Base-by-base conservation (phyloP, 345 rosid genomes). In the Nasturtium officinale region DNA sequence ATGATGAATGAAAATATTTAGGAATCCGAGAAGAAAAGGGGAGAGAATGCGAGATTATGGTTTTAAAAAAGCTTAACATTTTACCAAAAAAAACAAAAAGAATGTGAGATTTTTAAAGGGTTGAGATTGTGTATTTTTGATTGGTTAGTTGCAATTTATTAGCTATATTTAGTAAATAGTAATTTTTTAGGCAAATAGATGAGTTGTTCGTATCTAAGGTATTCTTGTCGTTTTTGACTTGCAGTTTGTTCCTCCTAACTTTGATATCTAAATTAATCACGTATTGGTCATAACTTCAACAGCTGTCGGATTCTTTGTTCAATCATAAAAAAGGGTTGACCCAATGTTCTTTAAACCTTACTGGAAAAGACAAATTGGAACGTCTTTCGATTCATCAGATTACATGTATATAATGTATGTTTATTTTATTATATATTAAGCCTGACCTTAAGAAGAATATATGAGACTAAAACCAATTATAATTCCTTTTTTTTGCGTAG, bases 181-280 rank as follows among this genome's bases (percentile, higher is more conserved):
- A 11, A 46, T 64, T 69, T 63, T 63, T 62, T 69, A 63, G 71
- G 42, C 46, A 76, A 62, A 69, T 55, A 3, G 58, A 43, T 69
- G 79, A 61, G 70, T 75, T 75, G 69, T 68, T 75, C 40, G 46
- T 25, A 69, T 63, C 66, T 62, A 47, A 54, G 61, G 69, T 62
- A n/a, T 62, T 54, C 51, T 54, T 61, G 75, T 68, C 73, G 10
- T 75, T 33, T 37, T 61, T 61, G 69, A 68, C 73, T 50, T 20
- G 5, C 42, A 43, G 74, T 61, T 61, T 38, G n/a, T 46, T 29
- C 16, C 30, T 55, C 51, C 17, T 35, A 53, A 29, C 17, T n/a
- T 59, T 59, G 35, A 59, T 59, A 25, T 35, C 15, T 46, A 11
- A 23, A 59, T 33, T 25, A 35, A 29, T 33, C 45, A 12, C 26